Evolutionary conservation across 768 basidiomycete genomes (phyloP).

Genomic region (Tulasnella sp.): DNA sequence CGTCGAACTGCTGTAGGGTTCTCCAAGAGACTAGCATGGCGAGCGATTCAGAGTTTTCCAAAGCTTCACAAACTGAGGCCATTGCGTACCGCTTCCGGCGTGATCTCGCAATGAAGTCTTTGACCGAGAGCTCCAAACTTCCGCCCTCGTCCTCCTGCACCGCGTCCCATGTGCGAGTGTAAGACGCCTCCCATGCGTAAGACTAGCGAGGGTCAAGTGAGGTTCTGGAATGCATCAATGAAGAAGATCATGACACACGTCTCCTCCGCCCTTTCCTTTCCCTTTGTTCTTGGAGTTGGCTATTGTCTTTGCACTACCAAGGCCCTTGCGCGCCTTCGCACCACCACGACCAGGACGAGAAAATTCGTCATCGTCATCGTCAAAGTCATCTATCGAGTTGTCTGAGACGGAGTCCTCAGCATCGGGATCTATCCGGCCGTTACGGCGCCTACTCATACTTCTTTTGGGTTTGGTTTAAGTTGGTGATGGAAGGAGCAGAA

Average conservation of each 20-base stretch:
- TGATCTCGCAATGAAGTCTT: constrained; percentile 77
- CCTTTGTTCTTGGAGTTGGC: constrained; percentile 32
- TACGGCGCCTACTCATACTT: not conserved
- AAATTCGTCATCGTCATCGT: constrained; percentile 29
- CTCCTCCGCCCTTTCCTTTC: constrained; percentile 51
- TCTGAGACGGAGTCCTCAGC: constrained; percentile 63
- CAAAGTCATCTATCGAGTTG: constrained; percentile 44
- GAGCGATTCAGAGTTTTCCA: not conserved
- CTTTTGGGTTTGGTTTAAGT: not conserved
- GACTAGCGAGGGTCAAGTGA: constrained; percentile 11
- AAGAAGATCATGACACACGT: constrained; percentile 16
- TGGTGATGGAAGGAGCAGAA: not conserved
- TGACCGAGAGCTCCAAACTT: constrained; percentile 79
- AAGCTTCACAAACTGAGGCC: constrained; percentile 13
- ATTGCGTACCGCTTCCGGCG: constrained; percentile 58
- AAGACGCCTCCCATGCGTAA: constrained; percentile 94
- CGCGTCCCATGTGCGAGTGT: constrained; percentile 90
- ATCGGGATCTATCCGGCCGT: constrained; percentile 6
- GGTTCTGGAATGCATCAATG: not conserved
- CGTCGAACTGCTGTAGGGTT: constrained; percentile 83
- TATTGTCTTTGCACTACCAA: not conserved
- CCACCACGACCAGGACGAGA: constrained; percentile 14
- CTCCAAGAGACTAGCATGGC: constrained; percentile 50
- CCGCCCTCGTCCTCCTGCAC: constrained; percentile 94
- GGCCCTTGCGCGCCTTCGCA: not conserved